Evolutionary conservation across 352 stramenopile genomes (phyloP).

Genomic region (Achlya hypogyna): DNA sequence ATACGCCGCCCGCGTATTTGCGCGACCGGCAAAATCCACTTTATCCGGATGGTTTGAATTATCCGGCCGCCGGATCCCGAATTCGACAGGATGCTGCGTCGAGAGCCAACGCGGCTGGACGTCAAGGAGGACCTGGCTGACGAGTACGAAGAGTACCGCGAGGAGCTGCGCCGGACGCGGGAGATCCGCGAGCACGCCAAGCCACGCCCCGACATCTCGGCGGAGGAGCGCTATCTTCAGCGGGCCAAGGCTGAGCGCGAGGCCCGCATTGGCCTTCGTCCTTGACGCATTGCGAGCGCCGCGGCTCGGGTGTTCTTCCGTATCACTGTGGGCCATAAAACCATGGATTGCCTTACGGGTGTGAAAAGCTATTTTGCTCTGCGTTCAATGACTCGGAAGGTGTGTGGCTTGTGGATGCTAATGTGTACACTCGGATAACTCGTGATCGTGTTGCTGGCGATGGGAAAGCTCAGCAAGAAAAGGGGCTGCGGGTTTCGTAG

Average conservation of each 20-base stretch:
- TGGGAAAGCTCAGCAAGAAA: slow-evolving; percentile 4
- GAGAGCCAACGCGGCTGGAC: slow-evolving; percentile 15
- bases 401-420: too few relatives aligned
- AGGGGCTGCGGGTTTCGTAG: slow-evolving; percentile 5
- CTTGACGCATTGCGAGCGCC: background rate
- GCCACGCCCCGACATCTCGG: background rate
- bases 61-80: background rate
- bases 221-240: background rate
- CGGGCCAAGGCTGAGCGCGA: background rate
- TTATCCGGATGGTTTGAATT: slow-evolving; percentile 8
- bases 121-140: slow-evolving; percentile 18
- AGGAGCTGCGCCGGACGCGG: background rate
- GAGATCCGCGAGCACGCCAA: background rate
- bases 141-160: slow-evolving; percentile 14
- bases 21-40: background rate
- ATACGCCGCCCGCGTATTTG: background rate
- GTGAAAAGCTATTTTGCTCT: too few relatives aligned
- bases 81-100: slow-evolving; percentile 9
- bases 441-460: background rate
- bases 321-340: too few relatives aligned
- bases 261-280: background rate
- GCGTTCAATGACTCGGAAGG: too few relatives aligned
- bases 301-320: too few relatives aligned
- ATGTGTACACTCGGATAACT: background rate
- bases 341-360: too few relatives aligned